Evolutionary conservation across 2,329 filamentous ascomycete genomes (phyloP).

Genomic region (Diaporthe helianthi): DNA sequence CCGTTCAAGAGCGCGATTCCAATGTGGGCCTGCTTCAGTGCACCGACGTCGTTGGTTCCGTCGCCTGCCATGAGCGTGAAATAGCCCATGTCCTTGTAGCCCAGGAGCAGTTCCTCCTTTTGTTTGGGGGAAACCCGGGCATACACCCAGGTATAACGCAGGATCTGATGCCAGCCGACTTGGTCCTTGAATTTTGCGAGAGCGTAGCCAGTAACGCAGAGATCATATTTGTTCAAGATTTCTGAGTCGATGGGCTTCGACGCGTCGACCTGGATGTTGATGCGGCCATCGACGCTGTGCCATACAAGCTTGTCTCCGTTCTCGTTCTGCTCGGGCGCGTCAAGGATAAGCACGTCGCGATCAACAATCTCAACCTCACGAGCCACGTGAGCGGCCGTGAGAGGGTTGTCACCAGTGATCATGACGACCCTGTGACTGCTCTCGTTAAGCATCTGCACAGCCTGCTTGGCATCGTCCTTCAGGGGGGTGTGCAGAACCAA

Average conservation of each 20-base stretch:
- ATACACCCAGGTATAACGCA: slow-evolving; percentile 96
- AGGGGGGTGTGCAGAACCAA: slow-evolving; percentile 93
- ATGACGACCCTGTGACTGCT: slow-evolving; percentile 98
- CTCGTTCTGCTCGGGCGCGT: slow-evolving; percentile 89
- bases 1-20: slow-evolving; percentile 96
- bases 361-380: slow-evolving; percentile 97
- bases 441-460: slow-evolving; percentile 97
- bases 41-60: slow-evolving; percentile 97
- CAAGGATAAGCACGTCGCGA: slow-evolving; percentile 90
- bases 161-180: slow-evolving; percentile 74
- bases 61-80: slow-evolving; percentile 99
- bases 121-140: slow-evolving; percentile 98
- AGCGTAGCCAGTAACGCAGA: slow-evolving; percentile 95
- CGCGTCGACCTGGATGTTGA: slow-evolving; percentile 85
- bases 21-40: slow-evolving; percentile 96
- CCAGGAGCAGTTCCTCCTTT: slow-evolving; percentile 97
- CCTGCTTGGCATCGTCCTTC: slow-evolving; percentile 93
- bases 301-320: slow-evolving; percentile 85
- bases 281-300: slow-evolving; percentile 92
- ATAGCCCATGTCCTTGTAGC: slow-evolving; percentile 95
- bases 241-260: slow-evolving; percentile 79
- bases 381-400: slow-evolving; percentile 95
- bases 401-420: slow-evolving; percentile 98
- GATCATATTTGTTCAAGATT: slow-evolving; percentile 84
- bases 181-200: slow-evolving; percentile 88